Evolutionary conservation across 768 basidiomycete species (phyloP), one percentile per base, ranked within the genome.

Genomic region (Tephrocybe sp.): DNA sequence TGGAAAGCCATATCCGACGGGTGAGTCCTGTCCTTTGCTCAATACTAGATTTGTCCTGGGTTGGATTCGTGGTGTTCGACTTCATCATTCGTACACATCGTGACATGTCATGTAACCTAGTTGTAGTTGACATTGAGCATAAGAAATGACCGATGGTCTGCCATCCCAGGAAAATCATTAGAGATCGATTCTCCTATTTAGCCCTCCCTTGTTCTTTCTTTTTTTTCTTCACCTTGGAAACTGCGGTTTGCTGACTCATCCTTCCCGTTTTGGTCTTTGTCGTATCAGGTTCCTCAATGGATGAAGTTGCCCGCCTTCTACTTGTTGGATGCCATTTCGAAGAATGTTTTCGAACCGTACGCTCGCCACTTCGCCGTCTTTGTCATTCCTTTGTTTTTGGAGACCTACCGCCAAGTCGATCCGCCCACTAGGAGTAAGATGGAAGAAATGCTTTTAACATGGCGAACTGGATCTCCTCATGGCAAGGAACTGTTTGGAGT

Each of bases 381-480:
- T 63, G 88, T 94, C 53, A 86, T 88, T 49, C 78, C 83, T 18
- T 70, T 94, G 15, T 98, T 94, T 71, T 74, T 97, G 57, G 83
- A 90, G 55, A 86, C 94, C 23, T 97, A 98, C 69, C 76, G 80
- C 39, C 78, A 83, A 58, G 94, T 97, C 56, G 94, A 97, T 63
- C 82, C 83, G 43, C 69, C 68, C 34, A 95, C 91, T 21, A 84
- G 88, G 53, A 81, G 83, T 64, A 98, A 98, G 69, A 94, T 99
- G 91, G 92, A 95, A 64, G 97, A 99, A 68, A 93, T 99, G 85
- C 80, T 98, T 12, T 69, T 90, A 23, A 95, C 97, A 5, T 99
- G 97, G 97, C 79, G 94, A 33, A 87, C 83, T 19, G 93, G 91
- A 13, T 85, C 88, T 12, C 87, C 90, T 2, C 78, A 75, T 27